Evolutionary conservation across 2,329 filamentous ascomycete genomes (phyloP), one percentile per base, ranked within the genome.

Genomic region (Boeremia lycopersici): DNA sequence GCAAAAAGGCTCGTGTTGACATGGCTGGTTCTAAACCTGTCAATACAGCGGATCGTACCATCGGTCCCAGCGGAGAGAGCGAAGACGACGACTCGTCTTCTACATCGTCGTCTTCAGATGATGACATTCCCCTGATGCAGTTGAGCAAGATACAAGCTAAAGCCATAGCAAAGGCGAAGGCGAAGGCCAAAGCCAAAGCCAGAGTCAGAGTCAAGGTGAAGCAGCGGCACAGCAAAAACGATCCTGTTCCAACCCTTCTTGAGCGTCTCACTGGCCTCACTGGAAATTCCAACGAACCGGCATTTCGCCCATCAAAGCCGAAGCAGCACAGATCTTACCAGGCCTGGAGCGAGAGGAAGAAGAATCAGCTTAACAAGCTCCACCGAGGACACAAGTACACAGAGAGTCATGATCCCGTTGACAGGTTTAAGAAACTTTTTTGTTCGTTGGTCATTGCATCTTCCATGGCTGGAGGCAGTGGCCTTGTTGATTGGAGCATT

Each of bases 401-500:
- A 0, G 62, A 63, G 23, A 53, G 48, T 6, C 44, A 59, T 1
- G 66, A 71, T 31, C 61, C 65, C 7, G 36, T 62, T 11, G 61
- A 68, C 23, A 63, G 51, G 9, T 69, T 70, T 53, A 72, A 73
- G 39, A 75, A 68, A 49, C 48, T 74, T 13, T 67, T 64, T 48
- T 70, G 55, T 34, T 65, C 72, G 2, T 54, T 74, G 17, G 61
- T 67, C 15, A 61, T 75, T 17, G 67, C 70, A 2, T 66, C 60
- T n/a, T 68, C 63, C 10, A 66, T 76, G 57, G 66, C 75, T 30
- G 74, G 74, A 25, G 59, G 75, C 15, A 67, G 71, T 13, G 71
- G 72, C 23, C 53, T 56, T 17, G 65, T 74, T 1, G 76, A 78
- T 33, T 81, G 79, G 78, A 65, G 65, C 15, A 74, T 81, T 34